Evolutionary conservation across 345 rosid species (phyloP).

Genomic region (Citrus unshiu): DNA sequence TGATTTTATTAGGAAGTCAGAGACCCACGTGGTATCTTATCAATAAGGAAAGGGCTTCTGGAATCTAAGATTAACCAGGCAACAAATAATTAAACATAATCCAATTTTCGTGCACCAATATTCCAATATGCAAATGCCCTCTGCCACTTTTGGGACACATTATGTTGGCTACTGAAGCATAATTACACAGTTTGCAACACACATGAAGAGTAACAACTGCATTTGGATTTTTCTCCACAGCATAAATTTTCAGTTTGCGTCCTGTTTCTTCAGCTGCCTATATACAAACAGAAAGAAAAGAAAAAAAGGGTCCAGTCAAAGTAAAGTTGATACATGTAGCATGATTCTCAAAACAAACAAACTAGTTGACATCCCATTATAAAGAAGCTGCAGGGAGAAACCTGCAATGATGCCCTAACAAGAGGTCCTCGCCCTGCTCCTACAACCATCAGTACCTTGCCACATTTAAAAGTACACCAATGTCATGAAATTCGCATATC

Average conservation of each 20-base stretch:
- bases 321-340: conserved; percentile 14
- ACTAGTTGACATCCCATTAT: conserved; percentile 9
- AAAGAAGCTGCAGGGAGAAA: conserved; percentile 25
- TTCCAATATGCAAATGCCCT: not conserved
- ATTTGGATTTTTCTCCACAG: conserved; percentile 98
- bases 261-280: conserved; percentile 98
- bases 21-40: not conserved
- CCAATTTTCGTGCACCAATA: not conserved
- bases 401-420: conserved; percentile 98
- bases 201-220: conserved; percentile 98
- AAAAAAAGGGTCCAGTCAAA: conserved; percentile 1
- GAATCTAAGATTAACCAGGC: not conserved
- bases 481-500: not conserved
- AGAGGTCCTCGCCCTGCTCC: conserved; percentile 99
- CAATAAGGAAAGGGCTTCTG: not conserved
- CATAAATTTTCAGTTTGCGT: conserved; percentile 77
- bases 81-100: not conserved
- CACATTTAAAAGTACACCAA: conserved; percentile 13
- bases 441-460: conserved; percentile 94
- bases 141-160: not conserved
- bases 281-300: conserved; percentile 18
- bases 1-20: not conserved
- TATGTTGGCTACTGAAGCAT: not conserved
- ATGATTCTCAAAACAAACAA: not conserved
- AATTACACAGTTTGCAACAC: conserved; percentile 29